phyloP scores from a whole-genome alignment of 2,329 filamentous ascomycete species.

The Paraphaeosphaeria minitans region DNA sequence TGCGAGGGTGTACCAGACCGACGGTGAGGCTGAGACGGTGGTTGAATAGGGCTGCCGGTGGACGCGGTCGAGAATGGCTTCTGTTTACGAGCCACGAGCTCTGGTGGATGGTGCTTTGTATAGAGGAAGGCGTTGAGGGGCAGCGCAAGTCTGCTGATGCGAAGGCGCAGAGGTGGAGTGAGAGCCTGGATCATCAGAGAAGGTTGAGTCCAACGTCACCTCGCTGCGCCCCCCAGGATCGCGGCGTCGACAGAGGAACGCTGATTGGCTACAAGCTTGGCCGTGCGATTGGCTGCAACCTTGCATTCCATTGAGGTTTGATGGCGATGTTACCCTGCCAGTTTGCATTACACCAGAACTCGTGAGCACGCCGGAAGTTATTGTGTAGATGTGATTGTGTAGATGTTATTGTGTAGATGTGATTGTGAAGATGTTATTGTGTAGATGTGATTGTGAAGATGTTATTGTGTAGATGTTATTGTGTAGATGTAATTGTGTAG shows the following conservation, averaged over 20 bases:
- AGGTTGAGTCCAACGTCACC: constrained; percentile 13
- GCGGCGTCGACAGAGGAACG: constrained; percentile 6
- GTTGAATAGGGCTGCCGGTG: constrained; percentile 25
- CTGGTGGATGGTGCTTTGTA: constrained; percentile 36
- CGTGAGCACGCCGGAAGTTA: neutral
- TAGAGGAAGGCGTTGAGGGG: constrained; percentile 24
- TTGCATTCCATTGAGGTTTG: neutral
- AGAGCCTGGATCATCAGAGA: constrained; percentile 18
- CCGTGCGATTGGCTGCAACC: constrained; percentile 3
- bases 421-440: too few relatives aligned
- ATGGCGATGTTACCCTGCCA: neutral
- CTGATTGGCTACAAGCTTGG: constrained; percentile 7
- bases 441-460: too few relatives aligned
- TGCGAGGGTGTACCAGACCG: constrained; percentile 17
- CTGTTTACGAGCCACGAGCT: constrained; percentile 28
- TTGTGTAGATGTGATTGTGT: too few relatives aligned
- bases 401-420: too few relatives aligned
- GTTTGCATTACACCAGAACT: constrained; percentile 3
- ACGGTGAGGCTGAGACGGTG: constrained; percentile 35
- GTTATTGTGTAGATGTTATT: too few relatives aligned
- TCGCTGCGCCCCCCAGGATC: constrained; percentile 24
- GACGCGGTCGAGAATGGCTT: constrained; percentile 17
- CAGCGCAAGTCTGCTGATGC: constrained; percentile 37
- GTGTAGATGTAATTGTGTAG: too few relatives aligned
- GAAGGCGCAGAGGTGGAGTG: constrained; percentile 21